phyloP scores from a whole-genome alignment of 2,329 filamentous ascomycete genomes.

The Trichoderma asperellum region DNA sequence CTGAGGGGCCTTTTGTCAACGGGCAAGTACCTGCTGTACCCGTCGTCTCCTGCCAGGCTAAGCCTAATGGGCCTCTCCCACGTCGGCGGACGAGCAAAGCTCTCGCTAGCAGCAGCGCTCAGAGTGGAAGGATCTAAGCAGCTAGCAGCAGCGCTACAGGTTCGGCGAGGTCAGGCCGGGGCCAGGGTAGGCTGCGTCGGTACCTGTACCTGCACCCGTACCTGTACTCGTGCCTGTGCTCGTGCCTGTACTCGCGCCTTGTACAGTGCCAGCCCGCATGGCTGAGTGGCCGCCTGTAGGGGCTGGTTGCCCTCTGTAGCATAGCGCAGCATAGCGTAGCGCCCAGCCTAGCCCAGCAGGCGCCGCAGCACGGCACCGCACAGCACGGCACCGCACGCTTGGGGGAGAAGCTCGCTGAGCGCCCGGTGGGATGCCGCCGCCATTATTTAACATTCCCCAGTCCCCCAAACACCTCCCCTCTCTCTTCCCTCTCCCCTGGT shows the following conservation, averaged over 20 bases:
- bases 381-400: neutral
- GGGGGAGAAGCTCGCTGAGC: slow-evolving; percentile 1
- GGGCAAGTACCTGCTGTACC: slow-evolving; percentile 15
- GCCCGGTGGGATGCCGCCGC: neutral
- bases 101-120: slow-evolving; percentile 13
- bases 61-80: slow-evolving; percentile 12
- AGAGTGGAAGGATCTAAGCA: slow-evolving; percentile 22
- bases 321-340: neutral
- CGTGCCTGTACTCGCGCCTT: neutral
- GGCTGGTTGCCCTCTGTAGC: neutral
- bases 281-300: neutral
- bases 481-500: slow-evolving; percentile 36
- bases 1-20: slow-evolving; percentile 18
- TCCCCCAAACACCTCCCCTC: slow-evolving; percentile 31
- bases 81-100: slow-evolving; percentile 16
- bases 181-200: slow-evolving; percentile 13
- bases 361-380: neutral
- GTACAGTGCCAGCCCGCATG: neutral
- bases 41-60: slow-evolving; percentile 18
- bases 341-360: slow-evolving; percentile 1
- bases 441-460: slow-evolving; percentile 40
- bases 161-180: slow-evolving; percentile 20
- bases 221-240: neutral
- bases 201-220: neutral
- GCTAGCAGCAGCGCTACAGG: slow-evolving; percentile 12